Evolutionary conservation across 2,329 filamentous ascomycete genomes (phyloP).

Genomic region (Sordariomycetes sp.): DNA sequence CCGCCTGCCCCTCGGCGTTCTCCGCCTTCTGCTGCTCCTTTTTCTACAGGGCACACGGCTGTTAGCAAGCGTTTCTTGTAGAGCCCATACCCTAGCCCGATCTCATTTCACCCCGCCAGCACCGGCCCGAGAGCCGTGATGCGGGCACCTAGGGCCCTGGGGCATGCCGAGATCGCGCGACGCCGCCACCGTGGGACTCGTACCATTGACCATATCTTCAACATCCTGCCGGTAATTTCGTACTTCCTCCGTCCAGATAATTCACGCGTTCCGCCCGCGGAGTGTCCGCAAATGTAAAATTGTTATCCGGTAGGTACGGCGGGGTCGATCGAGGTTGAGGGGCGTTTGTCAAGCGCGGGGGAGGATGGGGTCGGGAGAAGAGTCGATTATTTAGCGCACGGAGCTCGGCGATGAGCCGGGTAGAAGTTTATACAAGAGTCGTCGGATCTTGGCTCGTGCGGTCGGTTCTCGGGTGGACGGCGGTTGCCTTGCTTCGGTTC

Average conservation of each 20-base stretch:
- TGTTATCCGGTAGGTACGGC: background rate
- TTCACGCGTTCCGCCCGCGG: background rate
- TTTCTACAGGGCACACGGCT: slow-evolving; percentile 41
- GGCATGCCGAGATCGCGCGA: background rate
- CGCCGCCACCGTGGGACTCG: slow-evolving; percentile 13
- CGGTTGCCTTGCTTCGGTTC: background rate
- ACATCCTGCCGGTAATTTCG: slow-evolving; percentile 38
- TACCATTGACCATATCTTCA: slow-evolving; percentile 99
- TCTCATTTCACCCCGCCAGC: background rate
- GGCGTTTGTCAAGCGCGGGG: background rate
- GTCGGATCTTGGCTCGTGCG: background rate
- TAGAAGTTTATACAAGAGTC: background rate
- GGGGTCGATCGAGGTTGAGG: background rate
- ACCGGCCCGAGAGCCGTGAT: background rate
- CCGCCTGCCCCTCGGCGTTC: slow-evolving; percentile 59
- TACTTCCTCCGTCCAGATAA: background rate
- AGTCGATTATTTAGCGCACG: background rate
- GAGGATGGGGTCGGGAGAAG: background rate
- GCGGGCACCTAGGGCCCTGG: background rate
- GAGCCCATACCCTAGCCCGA: background rate
- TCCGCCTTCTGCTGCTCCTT: slow-evolving; percentile 95
- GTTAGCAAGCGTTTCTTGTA: slow-evolving; percentile 1
- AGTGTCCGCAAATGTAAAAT: background rate
- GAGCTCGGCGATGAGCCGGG: background rate
- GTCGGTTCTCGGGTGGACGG: background rate